Base-by-base conservation (phyloP, 495 filamentous ascomycete species). In the Penicillium coffeae region DNA sequence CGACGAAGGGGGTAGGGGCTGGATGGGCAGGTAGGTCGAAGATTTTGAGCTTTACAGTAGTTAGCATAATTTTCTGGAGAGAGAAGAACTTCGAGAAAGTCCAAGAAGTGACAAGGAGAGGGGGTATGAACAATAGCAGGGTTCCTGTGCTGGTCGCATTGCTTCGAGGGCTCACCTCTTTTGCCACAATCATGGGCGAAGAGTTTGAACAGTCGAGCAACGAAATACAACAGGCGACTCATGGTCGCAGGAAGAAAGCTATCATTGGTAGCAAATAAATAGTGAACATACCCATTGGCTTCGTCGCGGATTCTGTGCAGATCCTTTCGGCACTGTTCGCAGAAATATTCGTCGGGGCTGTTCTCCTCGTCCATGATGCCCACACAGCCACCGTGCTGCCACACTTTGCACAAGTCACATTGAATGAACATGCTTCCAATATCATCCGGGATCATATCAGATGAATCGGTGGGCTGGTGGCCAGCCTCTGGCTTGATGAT, bases 331-430 rank as follows among this genome's bases (percentile, higher is more conserved):
- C 93, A 99, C 67, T 87, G 77, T 72, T 99, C 93, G 68, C 93
- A 99, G 63, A 89, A 97, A 74, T 99, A 99, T 70, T 96, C 89
- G 38, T 97, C 92, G 25, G 91, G 94, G 62, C 86, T 92, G 64
- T 84, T 83, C 45, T 87, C 84, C 64, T 92, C 89, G 52, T 95
- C 89, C 77, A 90, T 90, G 55, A 99, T 96, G 32, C 93, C 93
- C 42, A 99, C 94, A 69, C 93, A 99, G 47, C 89, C 90, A 62
- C 93, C 94, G 59, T 99, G 93, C 62, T 99, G 93, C 93, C 93
- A 99, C 45, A 96, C 93, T 65, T 96, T 94, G 71, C 93, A 99
- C 40, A 81, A 74, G 67, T 99, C 93, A 80, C 93, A 99, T 73
- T 97, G 93, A 51, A 99, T 91, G 65, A 95, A 99, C 66, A 97